Conservation (phyloP, 495 filamentous ascomycete species). For the Bacidia rubella region DNA sequence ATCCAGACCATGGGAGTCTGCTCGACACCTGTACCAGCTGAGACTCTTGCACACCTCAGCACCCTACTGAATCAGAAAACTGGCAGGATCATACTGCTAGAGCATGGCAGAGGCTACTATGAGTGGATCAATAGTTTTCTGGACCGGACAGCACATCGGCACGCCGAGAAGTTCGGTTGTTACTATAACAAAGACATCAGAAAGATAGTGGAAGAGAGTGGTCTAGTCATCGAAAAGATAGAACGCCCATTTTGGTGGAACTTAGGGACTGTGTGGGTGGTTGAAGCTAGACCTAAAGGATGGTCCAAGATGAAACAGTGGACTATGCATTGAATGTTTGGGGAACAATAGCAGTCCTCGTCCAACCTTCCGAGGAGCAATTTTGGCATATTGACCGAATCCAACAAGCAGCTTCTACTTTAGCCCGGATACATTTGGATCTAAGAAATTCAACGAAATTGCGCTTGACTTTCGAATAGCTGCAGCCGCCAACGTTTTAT, state of each 20-base stretch:
- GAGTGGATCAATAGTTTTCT: constrained; percentile 65
- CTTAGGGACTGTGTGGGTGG: constrained; percentile 63
- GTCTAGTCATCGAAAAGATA: constrained; percentile 61
- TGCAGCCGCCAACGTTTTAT: no score
- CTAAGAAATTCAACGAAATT: no score
- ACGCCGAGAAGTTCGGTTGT: constrained; percentile 79
- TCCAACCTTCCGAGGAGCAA: no score
- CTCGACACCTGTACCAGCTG: constrained; percentile 61
- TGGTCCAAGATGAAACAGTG: not conserved
- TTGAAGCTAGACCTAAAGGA: constrained; percentile 28
- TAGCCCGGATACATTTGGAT: no score
- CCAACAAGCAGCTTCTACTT: no score
- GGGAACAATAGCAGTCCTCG: no score
- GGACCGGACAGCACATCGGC: constrained; percentile 60
- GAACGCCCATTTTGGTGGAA: constrained; percentile 53
- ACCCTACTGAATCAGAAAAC: constrained; percentile 27
- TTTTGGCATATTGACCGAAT: no score
- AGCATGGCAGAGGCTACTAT: constrained; percentile 76
- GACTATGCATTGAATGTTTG: not conserved
- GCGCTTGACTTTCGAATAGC: no score
- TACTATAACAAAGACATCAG: constrained; percentile 96
- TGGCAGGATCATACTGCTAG: constrained; percentile 71
- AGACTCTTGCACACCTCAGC: constrained; percentile 23
- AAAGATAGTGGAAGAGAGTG: constrained; percentile 61
- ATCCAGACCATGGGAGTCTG: constrained; percentile 91